Base-by-base conservation (phyloP, 305 asterid species). In the Fraxinus ornus region DNA sequence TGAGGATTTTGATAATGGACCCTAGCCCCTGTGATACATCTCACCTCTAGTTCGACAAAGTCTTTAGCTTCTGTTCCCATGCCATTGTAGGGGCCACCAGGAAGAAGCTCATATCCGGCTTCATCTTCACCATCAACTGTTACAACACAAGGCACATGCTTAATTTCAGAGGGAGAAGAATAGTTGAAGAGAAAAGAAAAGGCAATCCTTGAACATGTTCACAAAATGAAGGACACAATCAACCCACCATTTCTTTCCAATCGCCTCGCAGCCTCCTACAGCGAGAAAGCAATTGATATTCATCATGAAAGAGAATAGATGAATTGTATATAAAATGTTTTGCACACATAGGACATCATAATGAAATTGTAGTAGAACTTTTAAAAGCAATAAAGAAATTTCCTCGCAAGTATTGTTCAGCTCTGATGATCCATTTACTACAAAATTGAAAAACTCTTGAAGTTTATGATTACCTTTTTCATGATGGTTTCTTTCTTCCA, bases 31-130 rank as follows among this genome's bases (percentile, higher is more conserved):
- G 68, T 17, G 21, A 41, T 30, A 49, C 77, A 17, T 79, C 89
- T 88, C 87, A 94, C 98, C 92, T 82, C 83, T 76, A 81, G 86
- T 84, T 93, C 97, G 28, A 84, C 88, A 24, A 82, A 82, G 75
- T 78, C 81, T 76, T 87, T 89, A 80, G 84, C 87, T 70, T 83
- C 90, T n/a, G 78, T 83, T 41, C 75, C 76, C 0, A 66, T 28
- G 55, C 22, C 80, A 81, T 81, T 86, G 87, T 84, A 83, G 32
- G 99, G 95, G 60, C 92, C 97, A 75, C 91, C 89, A 13, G 99
- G 94, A 83, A 94, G 97, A 85, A 91, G 91, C 88, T 88, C 90
- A 92, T 93, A 93, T 75, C 92, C 98, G 81, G 87, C 90, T 78
- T 91, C 93, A 26, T 86, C 91, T 81, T 85, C 88, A 80, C 89